These are phyloP conservation scores for Trichosporon asahii DNA, from an alignment of 1,284 basidiomycete species.

Conservation along the genomic window DNA sequence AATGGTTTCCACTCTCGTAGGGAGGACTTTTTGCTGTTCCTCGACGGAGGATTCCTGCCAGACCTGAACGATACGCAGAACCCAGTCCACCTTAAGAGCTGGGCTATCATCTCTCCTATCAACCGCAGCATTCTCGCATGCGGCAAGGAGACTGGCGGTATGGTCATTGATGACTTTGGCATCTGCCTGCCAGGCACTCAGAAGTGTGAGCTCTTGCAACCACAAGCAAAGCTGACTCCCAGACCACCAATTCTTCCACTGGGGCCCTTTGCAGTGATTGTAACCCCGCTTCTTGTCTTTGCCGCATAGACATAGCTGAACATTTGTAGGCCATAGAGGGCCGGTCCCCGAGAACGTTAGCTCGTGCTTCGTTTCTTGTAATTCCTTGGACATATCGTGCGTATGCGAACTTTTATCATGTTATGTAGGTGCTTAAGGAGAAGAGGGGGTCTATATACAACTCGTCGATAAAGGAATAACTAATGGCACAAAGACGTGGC, in stretches of 20 bases:
- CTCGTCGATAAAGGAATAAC: not conserved
- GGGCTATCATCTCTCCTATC: not conserved
- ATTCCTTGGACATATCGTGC: not conserved
- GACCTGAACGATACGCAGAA: not conserved
- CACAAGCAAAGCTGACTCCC: not conserved
- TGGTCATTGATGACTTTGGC: conserved; percentile 2
- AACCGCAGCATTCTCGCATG: not conserved
- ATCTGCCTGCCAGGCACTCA: not conserved
- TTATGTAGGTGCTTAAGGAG: not conserved
- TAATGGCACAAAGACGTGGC: not conserved
- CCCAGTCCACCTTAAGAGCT: not conserved
- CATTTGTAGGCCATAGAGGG: not conserved
- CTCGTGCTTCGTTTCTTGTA: not conserved
- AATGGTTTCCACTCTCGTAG: not conserved
- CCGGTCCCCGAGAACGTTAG: not conserved
- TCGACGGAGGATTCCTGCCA: not conserved
- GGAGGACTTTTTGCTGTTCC: not conserved
- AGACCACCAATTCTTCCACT: conserved; percentile 4
- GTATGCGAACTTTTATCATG: not conserved
- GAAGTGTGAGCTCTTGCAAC: not conserved
- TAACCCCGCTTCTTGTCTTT: not conserved
- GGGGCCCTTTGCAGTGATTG: not conserved
- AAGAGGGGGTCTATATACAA: not conserved
- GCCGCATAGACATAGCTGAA: not conserved
- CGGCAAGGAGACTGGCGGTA: not conserved